phyloP scores from a whole-genome alignment of 495 filamentous ascomycete species.

The Tuber brumale region DNA sequence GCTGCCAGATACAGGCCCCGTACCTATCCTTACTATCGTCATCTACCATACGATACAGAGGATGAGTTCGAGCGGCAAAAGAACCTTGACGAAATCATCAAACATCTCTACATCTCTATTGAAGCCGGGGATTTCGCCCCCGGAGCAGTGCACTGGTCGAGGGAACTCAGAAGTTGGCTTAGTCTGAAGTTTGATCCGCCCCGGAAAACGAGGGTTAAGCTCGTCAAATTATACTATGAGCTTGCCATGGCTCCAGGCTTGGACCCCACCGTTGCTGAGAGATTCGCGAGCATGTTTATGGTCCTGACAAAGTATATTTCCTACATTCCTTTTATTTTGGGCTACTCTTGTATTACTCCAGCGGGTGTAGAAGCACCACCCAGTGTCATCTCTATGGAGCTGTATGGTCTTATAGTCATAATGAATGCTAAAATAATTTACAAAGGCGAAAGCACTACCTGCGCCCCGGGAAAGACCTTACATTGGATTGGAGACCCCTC shows the following conservation, averaged over 20 bases:
- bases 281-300: constrained; percentile 96
- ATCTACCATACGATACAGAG: constrained; percentile 82
- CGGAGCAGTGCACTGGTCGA: constrained; percentile 92
- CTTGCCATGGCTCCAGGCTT: constrained; percentile 85
- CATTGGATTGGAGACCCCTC: constrained; percentile 83
- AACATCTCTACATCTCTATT: constrained; percentile 83
- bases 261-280: constrained; percentile 70
- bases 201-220: constrained; percentile 67
- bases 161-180: constrained; percentile 91
- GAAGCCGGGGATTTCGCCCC: constrained; percentile 89
- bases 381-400: constrained; percentile 33
- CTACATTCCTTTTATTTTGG: constrained; percentile 40
- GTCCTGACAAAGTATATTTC: constrained; percentile 73
- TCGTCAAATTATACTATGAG: constrained; percentile 90
- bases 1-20: constrained; percentile 71
- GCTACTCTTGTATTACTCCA: constrained; percentile 20
- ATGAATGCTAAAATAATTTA: constrained; percentile 41
- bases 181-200: constrained; percentile 94
- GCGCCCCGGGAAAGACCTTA: constrained; percentile 77
- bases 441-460: constrained; percentile 89
- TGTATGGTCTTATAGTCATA: constrained; percentile 35
- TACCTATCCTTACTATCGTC: constrained; percentile 83
- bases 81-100: constrained; percentile 76
- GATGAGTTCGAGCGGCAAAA: constrained; percentile 62
- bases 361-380: constrained; percentile 35